Base-by-base conservation (phyloP, 164 flowering plant genomes). In the Warburgia ugandensis region DNA sequence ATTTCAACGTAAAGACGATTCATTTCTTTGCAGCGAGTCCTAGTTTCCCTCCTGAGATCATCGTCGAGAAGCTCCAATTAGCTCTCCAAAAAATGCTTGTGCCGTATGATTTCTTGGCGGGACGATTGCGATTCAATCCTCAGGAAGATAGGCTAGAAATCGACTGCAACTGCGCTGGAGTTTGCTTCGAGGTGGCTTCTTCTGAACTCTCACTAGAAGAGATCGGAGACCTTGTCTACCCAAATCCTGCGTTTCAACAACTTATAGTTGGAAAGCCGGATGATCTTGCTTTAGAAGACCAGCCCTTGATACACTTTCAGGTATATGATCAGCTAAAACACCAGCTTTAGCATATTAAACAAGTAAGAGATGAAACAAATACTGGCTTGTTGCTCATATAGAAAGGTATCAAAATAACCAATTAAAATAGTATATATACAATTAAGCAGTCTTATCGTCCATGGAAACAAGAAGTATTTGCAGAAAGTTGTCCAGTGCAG, bases 131-230 rank as follows among this genome's bases (percentile, higher is more conserved):
- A 59, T 0, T 54, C 27, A 69, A 78, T 22, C 52, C 65, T 3
- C 42, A 74, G 11, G 41, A 53, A 10, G 74, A 72, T 0, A 64
- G 89, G 10, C 38, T 82, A 3, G 86, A 78, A 67, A 60, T 84
- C n/a, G 81, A 80, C 8, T 80, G 89, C 62, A 75, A 80, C 29
- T 70, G 32, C 0, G 72, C 64, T 0, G 94, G 94, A 4, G 72
- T 43, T 0, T 77, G 69, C 0, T 76, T 80, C 25, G 72, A 71
- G 27, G 75, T 64, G 66, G 89, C 81, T 4, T 40, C 77, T 0
- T 68, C 75, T 40, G 77, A 72, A 60, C 68, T 45, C 51, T n/a
- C 58, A 2, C 33, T 84, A 58, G 73, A 61, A 14, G 81, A 80
- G 50, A 39, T 78, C 19, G 94, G 94, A 2, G 83, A 80, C 52